Evolutionary conservation across 768 basidiomycete genomes (phyloP), one percentile per base, ranked within the genome.

Genomic region (Calocera cornea): DNA sequence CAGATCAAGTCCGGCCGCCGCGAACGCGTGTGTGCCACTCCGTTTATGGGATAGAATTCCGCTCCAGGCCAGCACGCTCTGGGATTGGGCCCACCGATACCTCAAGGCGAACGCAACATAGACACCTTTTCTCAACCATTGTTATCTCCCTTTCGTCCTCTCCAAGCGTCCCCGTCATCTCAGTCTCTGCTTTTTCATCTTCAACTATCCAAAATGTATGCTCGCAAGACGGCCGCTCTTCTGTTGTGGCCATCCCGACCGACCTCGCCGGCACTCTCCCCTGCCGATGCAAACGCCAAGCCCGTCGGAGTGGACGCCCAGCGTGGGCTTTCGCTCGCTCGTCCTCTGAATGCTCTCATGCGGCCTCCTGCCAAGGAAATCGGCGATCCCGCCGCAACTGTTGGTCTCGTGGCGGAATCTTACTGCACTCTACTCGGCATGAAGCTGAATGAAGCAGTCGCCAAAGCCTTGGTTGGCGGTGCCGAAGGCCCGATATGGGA

Each of bases 371-470:
- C 67, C 73, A 34, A 76, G 81, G 0, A 70, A 71, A 19, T 71
- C 77, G 2, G 70, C 76, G 17, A 73, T 79, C 2, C 70, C 78
- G 0, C 80, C 2, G 74, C 80, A 2, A 79, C 83, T 8, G 69
- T 69, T 16, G 81, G 86, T 34, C 77, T 87, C 34, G 89, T 89
- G 71, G 89, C 91, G 75, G 88, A 87, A 67, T 88, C 88, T 14
- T 92, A 90, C 76, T 80, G 91, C 65, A 87, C 90, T 74, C 83
- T 85, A 68, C 83, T 92, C 50, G 82, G 86, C 71, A 79, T 90
- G 66, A 90, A 87, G 73, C 79, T 92, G 50, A 90, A 87, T 72
- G 90, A 92, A 75, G 89, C 87, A 0, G 88, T 90, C 16, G 87
- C 88, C 66, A 89, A 83, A 76, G 86, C 89, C 1, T 79, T 92